Percentiles rank a stretch among this genome's conserved stretches.
Evolutionary conservation across 176 grass and related monocot genomes (phyloP).

Genomic region (Oryza meridionalis): DNA sequence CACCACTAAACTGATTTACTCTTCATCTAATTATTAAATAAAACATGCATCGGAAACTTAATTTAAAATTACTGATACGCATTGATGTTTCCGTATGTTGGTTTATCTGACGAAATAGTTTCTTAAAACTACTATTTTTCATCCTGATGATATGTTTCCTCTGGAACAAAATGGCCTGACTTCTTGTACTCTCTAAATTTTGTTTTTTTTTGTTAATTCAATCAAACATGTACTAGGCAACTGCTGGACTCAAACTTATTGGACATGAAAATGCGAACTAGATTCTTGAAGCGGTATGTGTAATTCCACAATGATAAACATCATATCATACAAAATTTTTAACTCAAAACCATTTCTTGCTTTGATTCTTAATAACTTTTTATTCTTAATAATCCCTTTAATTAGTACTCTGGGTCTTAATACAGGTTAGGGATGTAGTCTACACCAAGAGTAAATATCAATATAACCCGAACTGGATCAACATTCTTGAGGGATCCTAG

Average conservation of each 20-base stretch:
- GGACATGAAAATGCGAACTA: slow-evolving; percentile 45
- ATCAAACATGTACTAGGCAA: slow-evolving; percentile 40
- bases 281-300: slow-evolving; percentile 53
- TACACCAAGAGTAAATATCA: slow-evolving; percentile 45
- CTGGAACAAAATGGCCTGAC: too few species aligned
- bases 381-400: too few species aligned
- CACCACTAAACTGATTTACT: background rate
- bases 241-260: slow-evolving; percentile 37
- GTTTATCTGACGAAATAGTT: background rate
- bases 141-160: background rate
- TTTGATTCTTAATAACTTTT: too few species aligned
- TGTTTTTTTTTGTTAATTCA: background rate
- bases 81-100: background rate
- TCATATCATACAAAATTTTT: too few species aligned
- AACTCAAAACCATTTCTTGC: background rate
- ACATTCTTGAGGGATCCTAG: slow-evolving; percentile 49
- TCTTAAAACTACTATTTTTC: background rate
- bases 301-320: too few species aligned
- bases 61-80: background rate
- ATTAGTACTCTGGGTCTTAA: background rate
- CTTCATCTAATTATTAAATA: background rate
- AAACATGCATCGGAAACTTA: background rate
- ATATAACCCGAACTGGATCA: slow-evolving; percentile 47
- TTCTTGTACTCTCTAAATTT: too few species aligned
- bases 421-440: slow-evolving; percentile 47